Percentiles rank a stretch among this genome's conserved stretches.
Conservation (phyloP, 768 basidiomycete species). For the Lactifluus rugatus region DNA sequence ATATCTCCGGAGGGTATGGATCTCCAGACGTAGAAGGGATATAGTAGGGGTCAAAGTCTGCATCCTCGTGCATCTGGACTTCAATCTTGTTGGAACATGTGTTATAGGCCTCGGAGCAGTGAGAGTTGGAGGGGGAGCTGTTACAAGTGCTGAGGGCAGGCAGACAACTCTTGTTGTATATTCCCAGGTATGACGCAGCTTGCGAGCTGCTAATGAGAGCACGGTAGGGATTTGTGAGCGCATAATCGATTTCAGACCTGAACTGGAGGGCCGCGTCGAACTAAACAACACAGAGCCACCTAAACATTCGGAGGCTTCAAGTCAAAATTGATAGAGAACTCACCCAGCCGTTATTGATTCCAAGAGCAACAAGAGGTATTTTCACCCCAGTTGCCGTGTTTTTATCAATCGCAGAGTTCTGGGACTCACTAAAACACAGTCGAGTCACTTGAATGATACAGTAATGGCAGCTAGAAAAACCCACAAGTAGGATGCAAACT, state of each 20-base stretch:
- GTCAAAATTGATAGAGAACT: background rate
- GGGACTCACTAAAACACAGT: background rate
- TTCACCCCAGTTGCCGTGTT: background rate
- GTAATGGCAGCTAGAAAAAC: background rate
- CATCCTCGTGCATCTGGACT: constrained; percentile 33
- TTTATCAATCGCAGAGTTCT: background rate
- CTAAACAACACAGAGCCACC: background rate
- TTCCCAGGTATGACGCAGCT: background rate
- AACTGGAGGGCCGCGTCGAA: constrained; percentile 32
- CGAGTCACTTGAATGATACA: background rate
- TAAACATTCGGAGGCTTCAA: background rate
- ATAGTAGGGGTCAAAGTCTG: constrained; percentile 40
- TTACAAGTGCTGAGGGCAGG: constrained; percentile 38
- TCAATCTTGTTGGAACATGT: constrained; percentile 40
- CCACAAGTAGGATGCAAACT: constrained; percentile 13
- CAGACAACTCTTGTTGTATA: constrained; percentile 29
- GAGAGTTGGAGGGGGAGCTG: constrained; percentile 34
- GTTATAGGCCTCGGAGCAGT: constrained; percentile 41
- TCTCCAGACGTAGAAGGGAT: constrained; percentile 29
- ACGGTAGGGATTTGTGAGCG: constrained; percentile 31
- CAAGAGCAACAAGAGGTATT: background rate
- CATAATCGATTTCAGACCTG: constrained; percentile 40
- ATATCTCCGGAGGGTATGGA: constrained; percentile 32
- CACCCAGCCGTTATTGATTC: background rate
- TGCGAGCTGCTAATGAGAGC: background rate